phyloP scores from a whole-genome alignment of 352 stramenopile species.

The Pythium sp. region DNA sequence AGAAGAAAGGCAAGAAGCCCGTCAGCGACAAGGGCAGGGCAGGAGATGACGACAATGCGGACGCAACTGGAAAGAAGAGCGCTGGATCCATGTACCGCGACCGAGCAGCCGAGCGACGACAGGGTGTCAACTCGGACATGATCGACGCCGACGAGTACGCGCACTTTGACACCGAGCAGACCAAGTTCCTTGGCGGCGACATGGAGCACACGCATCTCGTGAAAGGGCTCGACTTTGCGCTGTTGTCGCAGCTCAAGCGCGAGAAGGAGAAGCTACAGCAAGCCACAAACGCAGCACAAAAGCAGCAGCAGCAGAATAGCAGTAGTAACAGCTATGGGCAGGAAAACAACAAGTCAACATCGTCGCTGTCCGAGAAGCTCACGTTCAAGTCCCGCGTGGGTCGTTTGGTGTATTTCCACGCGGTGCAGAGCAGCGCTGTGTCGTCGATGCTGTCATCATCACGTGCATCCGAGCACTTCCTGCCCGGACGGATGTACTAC shows the following conservation, averaged over 20 bases:
- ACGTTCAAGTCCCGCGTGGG: slow-evolving; percentile 62
- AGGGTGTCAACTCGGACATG: slow-evolving; percentile 35
- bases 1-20: slow-evolving; percentile 51
- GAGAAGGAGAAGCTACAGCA: slow-evolving; percentile 63
- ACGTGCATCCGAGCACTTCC: slow-evolving; percentile 61
- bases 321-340: neutral
- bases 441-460: slow-evolving; percentile 1
- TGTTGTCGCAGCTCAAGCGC: slow-evolving; percentile 83
- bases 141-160: slow-evolving; percentile 46
- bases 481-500: slow-evolving; percentile 75
- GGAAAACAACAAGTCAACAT: neutral
- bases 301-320: slow-evolving; percentile 18
- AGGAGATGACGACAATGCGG: slow-evolving; percentile 8
- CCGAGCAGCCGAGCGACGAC: slow-evolving; percentile 61
- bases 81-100: slow-evolving; percentile 44
- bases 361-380: slow-evolving; percentile 24
- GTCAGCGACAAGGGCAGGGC: slow-evolving; percentile 19
- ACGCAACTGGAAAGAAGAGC: neutral
- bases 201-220: slow-evolving; percentile 87
- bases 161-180: slow-evolving; percentile 70
- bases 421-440: slow-evolving; percentile 39
- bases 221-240: slow-evolving; percentile 85
- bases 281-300: slow-evolving; percentile 28
- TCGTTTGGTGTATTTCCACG: slow-evolving; percentile 63
- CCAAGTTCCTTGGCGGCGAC: slow-evolving; percentile 80